Evolutionary conservation across 768 basidiomycete species (phyloP).

Genomic region (Mycena capillaripes): DNA sequence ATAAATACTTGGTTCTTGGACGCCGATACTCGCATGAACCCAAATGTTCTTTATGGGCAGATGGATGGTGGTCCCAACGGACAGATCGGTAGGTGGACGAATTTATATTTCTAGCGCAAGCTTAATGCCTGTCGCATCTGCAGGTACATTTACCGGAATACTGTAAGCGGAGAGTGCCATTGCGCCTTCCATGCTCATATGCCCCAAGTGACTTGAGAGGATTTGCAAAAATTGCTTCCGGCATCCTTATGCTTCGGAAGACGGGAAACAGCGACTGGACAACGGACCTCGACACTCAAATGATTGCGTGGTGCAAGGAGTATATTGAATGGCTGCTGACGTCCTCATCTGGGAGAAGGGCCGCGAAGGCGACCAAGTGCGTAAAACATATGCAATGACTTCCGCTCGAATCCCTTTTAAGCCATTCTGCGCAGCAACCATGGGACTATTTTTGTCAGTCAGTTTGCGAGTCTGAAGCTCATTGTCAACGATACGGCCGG

Average conservation of each 20-base stretch:
- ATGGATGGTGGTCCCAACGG: conserved; percentile 58
- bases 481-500: conserved; percentile 64
- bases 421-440: conserved; percentile 65
- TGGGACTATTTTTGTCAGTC: conserved; percentile 73
- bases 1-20: conserved; percentile 75
- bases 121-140: not conserved
- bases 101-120: too few species aligned
- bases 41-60: conserved; percentile 72
- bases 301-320: conserved; percentile 64
- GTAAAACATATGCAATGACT: not conserved
- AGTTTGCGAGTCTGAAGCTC: conserved; percentile 70
- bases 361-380: conserved; percentile 61
- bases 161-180: conserved; percentile 52
- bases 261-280: conserved; percentile 68
- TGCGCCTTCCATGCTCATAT: not conserved
- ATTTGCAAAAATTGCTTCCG: conserved; percentile 69
- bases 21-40: conserved; percentile 70
- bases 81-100: too few species aligned
- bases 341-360: conserved; percentile 59
- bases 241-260: conserved; percentile 66
- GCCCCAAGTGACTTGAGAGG: conserved; percentile 60
- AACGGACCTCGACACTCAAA: conserved; percentile 60
- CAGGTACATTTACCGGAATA: conserved; percentile 58
- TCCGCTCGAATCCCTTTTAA: not conserved
- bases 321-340: conserved; percentile 72